Evolutionary conservation across 1,284 basidiomycete genomes (phyloP).

Genomic region (Sanghuangporus sanghuang): DNA sequence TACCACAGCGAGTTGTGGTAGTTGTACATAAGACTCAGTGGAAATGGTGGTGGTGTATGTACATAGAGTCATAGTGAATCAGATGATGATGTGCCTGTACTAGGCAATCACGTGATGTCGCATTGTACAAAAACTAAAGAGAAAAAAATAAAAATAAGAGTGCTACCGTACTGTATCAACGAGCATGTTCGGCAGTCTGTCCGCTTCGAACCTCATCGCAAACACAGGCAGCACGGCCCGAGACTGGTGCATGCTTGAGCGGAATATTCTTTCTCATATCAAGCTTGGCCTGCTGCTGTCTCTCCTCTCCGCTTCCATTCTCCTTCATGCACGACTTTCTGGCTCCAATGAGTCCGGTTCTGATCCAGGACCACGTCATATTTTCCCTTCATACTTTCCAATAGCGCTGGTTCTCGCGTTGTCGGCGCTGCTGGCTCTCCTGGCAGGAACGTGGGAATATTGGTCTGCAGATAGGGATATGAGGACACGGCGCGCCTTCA

Average conservation of each 20-base stretch:
- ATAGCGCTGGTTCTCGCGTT: conserved; percentile 28
- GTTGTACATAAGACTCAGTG: too few relatives aligned
- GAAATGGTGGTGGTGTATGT: too few relatives aligned
- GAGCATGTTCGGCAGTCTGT: not conserved
- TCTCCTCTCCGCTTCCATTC: conserved; percentile 55
- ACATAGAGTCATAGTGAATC: too few relatives aligned
- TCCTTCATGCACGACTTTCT: conserved; percentile 56
- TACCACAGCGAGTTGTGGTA: too few relatives aligned
- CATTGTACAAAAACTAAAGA: too few relatives aligned
- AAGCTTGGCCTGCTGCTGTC: conserved; percentile 60
- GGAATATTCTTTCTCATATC: conserved; percentile 63
- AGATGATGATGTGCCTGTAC: conserved; percentile 4
- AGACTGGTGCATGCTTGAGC: conserved; percentile 71
- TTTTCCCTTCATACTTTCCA: conserved; percentile 20
- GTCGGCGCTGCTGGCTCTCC: conserved; percentile 50
- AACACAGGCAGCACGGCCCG: conserved; percentile 47
- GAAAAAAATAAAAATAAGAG: too few relatives aligned
- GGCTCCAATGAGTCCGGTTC: conserved; percentile 24
- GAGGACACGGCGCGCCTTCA: conserved; percentile 51
- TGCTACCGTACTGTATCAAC: not conserved
- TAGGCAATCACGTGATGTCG: too few relatives aligned
- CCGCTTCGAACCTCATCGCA: conserved; percentile 20
- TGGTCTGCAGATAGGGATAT: conserved; percentile 51
- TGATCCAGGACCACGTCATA: conserved; percentile 16
- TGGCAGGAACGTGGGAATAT: conserved; percentile 60